Evolutionary conservation across 2,329 filamentous ascomycete genomes (phyloP).

Genomic region (Pyrenophora tritici-repentis): DNA sequence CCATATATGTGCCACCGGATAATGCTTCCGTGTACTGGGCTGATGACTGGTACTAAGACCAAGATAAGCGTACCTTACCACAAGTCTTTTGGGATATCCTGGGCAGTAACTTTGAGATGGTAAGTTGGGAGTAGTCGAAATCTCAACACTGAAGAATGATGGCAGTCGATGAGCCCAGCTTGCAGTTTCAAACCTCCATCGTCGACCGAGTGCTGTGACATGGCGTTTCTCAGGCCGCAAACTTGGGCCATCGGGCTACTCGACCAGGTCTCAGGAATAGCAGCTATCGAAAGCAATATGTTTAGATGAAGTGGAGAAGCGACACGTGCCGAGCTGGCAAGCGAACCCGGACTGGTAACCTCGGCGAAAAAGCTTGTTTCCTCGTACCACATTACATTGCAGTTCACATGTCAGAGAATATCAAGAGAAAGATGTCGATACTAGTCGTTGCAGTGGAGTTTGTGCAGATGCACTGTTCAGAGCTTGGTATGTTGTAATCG

Average conservation of each 20-base stretch:
- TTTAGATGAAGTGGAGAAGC: conserved; percentile 15
- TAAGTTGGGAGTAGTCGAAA: not conserved
- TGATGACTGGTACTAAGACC: too few species aligned
- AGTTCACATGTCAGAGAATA: too few species aligned
- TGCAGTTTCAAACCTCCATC: not conserved
- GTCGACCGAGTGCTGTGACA: not conserved
- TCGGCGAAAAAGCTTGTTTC: conserved; percentile 12
- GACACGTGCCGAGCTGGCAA: conserved; percentile 4
- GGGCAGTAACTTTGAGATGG: too few species aligned
- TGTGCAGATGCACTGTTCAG: too few species aligned
- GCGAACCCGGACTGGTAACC: not conserved
- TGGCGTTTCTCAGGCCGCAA: not conserved
- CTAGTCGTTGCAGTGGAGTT: too few species aligned
- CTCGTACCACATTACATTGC: not conserved
- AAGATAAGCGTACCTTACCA: not conserved
- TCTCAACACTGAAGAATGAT: not conserved
- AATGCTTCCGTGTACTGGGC: not conserved
- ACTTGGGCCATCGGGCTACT: not conserved
- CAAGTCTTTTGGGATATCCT: not conserved
- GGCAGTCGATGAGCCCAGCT: not conserved
- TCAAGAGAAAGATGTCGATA: too few species aligned
- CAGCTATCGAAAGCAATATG: conserved; percentile 13
- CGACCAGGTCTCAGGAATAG: not conserved
- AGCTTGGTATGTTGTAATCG: too few species aligned
- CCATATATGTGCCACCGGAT: conserved; percentile 12